These are phyloP conservation scores for Spirogloea muscicola DNA, from an alignment of 139 green algal genomes.

Conservation along the genomic window DNA sequence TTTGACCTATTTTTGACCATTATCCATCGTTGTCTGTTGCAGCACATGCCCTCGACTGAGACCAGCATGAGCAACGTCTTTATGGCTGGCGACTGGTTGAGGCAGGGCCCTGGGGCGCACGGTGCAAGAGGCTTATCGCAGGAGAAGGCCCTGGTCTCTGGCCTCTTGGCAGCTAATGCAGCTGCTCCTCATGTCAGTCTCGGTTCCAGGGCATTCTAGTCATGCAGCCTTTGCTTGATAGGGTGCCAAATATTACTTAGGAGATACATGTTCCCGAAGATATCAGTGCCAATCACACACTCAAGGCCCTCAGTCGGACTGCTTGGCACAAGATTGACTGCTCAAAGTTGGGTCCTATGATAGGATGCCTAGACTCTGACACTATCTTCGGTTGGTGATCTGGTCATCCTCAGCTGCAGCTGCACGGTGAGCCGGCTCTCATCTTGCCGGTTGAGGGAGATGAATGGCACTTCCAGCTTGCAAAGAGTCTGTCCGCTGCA, in stretches of 20 bases:
- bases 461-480: slow-evolving; percentile 1
- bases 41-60: slow-evolving; percentile 9
- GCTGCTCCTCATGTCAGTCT: neutral
- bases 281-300: too few species aligned
- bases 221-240: neutral
- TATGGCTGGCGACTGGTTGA: slow-evolving; percentile 45
- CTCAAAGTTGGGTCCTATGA: too few species aligned
- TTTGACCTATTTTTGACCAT: neutral
- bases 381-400: too few species aligned
- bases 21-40: neutral
- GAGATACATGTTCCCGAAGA: too few species aligned
- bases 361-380: too few species aligned
- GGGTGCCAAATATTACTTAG: too few species aligned
- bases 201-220: neutral
- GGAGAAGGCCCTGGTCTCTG: slow-evolving; percentile 44
- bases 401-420: too few species aligned
- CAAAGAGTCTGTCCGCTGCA: neutral
- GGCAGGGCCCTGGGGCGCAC: slow-evolving; percentile 38
- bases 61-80: slow-evolving; percentile 40
- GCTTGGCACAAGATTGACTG: too few species aligned
- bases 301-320: too few species aligned
- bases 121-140: slow-evolving; percentile 39
- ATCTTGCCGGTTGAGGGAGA: slow-evolving; percentile 26
- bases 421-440: neutral
- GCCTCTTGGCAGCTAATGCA: slow-evolving; percentile 20